A percentile compares a stretch with the other conserved stretches of the same genome.
Conservation (phyloP, 140 eudicot genomes). For the Anethum foeniculum region DNA sequence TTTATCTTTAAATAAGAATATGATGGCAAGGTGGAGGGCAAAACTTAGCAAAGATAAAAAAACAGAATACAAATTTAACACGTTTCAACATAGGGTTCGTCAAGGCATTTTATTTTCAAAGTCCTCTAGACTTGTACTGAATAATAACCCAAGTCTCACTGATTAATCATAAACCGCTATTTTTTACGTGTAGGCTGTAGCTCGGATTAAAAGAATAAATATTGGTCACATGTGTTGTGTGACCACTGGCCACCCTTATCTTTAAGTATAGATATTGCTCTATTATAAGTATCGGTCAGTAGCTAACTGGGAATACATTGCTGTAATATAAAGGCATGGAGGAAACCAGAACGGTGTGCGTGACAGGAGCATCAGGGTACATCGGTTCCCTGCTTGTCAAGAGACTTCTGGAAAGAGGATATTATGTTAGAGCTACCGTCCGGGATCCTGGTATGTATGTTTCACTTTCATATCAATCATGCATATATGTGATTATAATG, state of each 20-base stretch:
- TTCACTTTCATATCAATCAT: too few relatives aligned
- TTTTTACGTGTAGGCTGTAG: not conserved
- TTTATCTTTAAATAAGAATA: too few relatives aligned
- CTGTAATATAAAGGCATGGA: not conserved
- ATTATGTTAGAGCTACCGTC: conserved; percentile 67
- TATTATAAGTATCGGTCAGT: not conserved
- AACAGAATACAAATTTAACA: too few relatives aligned
- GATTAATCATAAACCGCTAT: too few relatives aligned
- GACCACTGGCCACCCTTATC: not conserved
- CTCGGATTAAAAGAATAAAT: not conserved
- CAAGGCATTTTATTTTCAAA: too few relatives aligned
- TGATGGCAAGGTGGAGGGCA: too few relatives aligned
- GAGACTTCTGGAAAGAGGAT: conserved; percentile 81
- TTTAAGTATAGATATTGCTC: too few relatives aligned
- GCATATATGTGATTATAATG: too few relatives aligned
- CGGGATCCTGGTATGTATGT: conserved; percentile 72
- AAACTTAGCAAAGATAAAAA: too few relatives aligned
- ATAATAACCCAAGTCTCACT: too few relatives aligned
- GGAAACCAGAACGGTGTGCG: conserved; percentile 41
- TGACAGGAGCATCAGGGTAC: conserved; percentile 89
- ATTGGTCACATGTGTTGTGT: not conserved
- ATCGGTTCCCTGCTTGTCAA: conserved; percentile 82
- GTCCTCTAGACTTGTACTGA: too few relatives aligned
- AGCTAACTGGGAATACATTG: not conserved
- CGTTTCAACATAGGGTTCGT: too few relatives aligned